Evolutionary conservation across 2,329 filamentous ascomycete species (phyloP), one percentile per base, ranked within the genome.

Genomic region (Colletotrichum salicis): DNA sequence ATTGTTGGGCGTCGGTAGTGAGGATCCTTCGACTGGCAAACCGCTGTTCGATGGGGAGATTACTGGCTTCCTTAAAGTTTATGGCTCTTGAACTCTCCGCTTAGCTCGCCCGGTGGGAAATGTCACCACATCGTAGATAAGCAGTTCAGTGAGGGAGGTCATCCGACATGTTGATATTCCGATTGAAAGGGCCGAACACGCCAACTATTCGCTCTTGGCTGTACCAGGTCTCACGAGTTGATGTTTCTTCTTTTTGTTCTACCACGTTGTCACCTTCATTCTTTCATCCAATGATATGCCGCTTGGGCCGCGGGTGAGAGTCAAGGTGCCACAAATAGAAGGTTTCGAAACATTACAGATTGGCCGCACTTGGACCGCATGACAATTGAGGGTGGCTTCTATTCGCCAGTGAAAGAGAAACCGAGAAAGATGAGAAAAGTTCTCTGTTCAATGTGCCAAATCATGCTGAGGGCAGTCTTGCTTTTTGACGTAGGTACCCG

Each of bases 21-120:
- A 57, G 27, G 57, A 62, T 29, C 56, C 63, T 13, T 19, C 48
- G 4, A 69, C 67, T 3, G 61, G 60, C 3, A 31, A 70, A 33
- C 61, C 57, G 2, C 58, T 71, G 2, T 71, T 68, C 31, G 68
- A 63, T 13, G 57, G 63, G 15, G 56, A 57, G 19, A 67, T 62
- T 19, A 67, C 48, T 27, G 57, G 57, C 37, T 62, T 71, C 15
- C 56, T 62, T 1, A 67, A 51, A 31, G 63, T 71, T 51, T 62
- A 57, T 22, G 57, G 51, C 29, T 67, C 62, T 33, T 19, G 37
- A 51, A 41, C 37, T 37, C n/a, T 37, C 19, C 33, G 22, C 19
- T 7, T 22, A 15, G 27, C 15, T 8, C 13, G 5, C 5, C 58
- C 41, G n/a, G 19, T 61, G 11, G 41, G 13, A 31, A 22, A 45